Evolutionary conservation across 2,329 filamentous ascomycete species (phyloP), one percentile per base, ranked within the genome.

Genomic region (Colletotrichum eleusines): DNA sequence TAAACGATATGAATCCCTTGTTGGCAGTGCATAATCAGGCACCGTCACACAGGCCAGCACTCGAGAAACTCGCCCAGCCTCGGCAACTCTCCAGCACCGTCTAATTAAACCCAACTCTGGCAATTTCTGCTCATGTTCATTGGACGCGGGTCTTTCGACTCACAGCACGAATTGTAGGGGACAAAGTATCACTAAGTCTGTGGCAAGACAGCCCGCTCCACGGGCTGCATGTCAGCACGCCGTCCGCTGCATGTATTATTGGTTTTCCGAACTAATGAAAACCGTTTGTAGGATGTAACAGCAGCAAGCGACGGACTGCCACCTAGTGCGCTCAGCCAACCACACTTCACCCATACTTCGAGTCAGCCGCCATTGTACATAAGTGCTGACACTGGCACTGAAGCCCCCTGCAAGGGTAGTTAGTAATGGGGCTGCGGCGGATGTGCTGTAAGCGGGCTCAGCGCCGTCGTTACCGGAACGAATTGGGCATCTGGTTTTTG

Each of bases 161-260:
- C n/a, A 48, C n/a, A 11, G 9, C 5, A 20, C 26, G 12, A 5
- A 20, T 14, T 16, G 11, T 12, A 12, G 3, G 28, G 12, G 20
- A 23, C 1, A 38, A 8, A 50, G 20, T 33, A 28, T n/a, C 5
- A 18, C 18, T 2, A 61, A 33, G 59, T 44, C 44, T 51, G 44
- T 23, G n/a, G 14, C 44, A 26, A 18, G 44, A 20, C 33, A 38
- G 12, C 5, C 12, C n/a, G 58, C 28, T 35, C 31, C 44, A 31
- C 31, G 20, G 23, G 28, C 31, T 61, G 33, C 44, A 40, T 38
- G 59, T 51, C 44, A 61, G 44, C 59, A 61, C 28, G n/a, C n/a
- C n/a, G 28, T 6, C 42, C 14, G n/a, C 18, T 23, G n/a, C 58
- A 38, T 20, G n/a, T n/a, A 26, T 61, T 28, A n/a, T n/a, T n/a